Conservation (phyloP, 2,329 filamentous ascomycete genomes). For the Periconia sp. region DNA sequence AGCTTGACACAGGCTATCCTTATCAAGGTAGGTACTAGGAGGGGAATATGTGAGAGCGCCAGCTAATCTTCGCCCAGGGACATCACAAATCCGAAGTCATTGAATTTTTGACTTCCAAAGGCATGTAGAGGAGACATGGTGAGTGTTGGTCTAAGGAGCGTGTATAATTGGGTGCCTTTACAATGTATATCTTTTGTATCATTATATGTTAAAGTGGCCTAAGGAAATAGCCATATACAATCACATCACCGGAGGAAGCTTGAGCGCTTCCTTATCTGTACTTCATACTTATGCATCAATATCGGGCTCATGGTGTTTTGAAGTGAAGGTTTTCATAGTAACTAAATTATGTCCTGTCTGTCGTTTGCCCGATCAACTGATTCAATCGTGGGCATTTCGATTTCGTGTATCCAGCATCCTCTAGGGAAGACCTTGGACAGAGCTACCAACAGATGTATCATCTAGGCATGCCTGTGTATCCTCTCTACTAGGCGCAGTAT, state of each 20-base stretch:
- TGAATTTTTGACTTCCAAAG: conserved; percentile 11
- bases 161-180: not conserved
- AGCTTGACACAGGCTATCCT: conserved; percentile 68
- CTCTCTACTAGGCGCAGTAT: too few species aligned
- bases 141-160: too few species aligned
- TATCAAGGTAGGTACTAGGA: conserved; percentile 26
- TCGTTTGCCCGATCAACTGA: too few species aligned
- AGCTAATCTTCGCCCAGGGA: conserved; percentile 6
- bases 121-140: conserved; percentile 7
- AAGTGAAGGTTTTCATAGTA: not conserved
- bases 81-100: conserved; percentile 12
- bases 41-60: not conserved
- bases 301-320: not conserved
- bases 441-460: too few species aligned
- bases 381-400: too few species aligned
- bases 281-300: not conserved
- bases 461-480: too few species aligned
- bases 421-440: too few species aligned
- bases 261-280: not conserved
- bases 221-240: not conserved
- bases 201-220: conserved; percentile 4
- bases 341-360: too few species aligned
- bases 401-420: too few species aligned
- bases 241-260: not conserved
- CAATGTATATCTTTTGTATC: conserved; percentile 2